Base-by-base conservation (phyloP, 1,284 basidiomycete species). In the Fomitiporia mediterranea region DNA sequence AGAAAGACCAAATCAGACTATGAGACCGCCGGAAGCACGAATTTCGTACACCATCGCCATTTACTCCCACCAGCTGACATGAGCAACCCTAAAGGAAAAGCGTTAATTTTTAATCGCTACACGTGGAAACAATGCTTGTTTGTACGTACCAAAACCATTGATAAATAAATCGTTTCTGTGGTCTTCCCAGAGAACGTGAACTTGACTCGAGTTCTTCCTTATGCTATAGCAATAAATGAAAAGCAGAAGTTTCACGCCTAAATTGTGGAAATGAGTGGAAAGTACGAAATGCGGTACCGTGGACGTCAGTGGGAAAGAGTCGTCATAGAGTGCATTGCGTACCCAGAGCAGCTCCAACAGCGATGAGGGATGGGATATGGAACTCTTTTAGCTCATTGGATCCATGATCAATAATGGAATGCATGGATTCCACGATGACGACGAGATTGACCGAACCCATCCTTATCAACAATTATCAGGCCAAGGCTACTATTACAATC, bases 181-280 rank as follows among this genome's bases (percentile, higher is more conserved):
- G 67, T 98, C 95, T 69, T 97, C 92, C 90, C 93, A 98, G 23
- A 98, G 80, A 3, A 98, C 86, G 54, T 85, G 83, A 1, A 99
- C 94, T 69, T 99, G 96, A 63, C 89, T 93, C 6, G 89, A 93
- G 60, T 82, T 83, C 39, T 79, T 79, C 39, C 91, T 83, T 52
- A 96, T 78, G 2, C 89, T 80, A 63, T 76, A 83, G 70, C 94
- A 96, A 71, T 95, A 96, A 3, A 94, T 42, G 72, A 97, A 98
- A 39, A 99, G 79, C 0, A 84, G 32, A 40, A 93, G 78, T 71
- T 99, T 99, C 63, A 91, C 85, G 43, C 78, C 90, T 93, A 65
- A 28, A 47, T 11, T 25, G 5, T 34, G 4, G 30, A 8, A 44
- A 27, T 3, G 17, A 30, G 5, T 34, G 15, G 13, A 32, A 53